These are phyloP conservation scores for Nothophoma quercina DNA, from an alignment of 2,329 filamentous ascomycete species.

Conservation along the genomic window DNA sequence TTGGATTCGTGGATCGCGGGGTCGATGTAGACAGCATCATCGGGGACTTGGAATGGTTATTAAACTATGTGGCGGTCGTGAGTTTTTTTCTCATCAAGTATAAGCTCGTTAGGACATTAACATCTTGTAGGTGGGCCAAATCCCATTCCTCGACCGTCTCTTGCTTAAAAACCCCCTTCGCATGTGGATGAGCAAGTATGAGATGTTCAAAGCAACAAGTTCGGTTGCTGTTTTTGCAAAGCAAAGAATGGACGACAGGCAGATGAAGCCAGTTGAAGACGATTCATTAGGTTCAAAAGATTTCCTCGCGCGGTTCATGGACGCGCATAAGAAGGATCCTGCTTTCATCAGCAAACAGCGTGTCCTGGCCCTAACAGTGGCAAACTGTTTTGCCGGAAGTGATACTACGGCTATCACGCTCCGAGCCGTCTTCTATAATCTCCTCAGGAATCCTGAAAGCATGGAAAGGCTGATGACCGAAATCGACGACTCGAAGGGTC, in stretches of 20 bases:
- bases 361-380: not conserved
- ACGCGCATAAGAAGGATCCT: not conserved
- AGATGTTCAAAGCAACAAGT: not conserved
- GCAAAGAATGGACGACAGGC: not conserved
- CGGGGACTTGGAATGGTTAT: not conserved
- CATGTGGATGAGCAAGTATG: not conserved
- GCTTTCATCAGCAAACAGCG: not conserved
- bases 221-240: not conserved
- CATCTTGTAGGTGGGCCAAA: not conserved
- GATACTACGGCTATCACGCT: not conserved
- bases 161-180: not conserved
- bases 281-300: too few relatives aligned
- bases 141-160: not conserved
- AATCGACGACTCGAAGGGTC: not conserved
- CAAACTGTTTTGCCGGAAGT: not conserved
- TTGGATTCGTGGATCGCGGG: not conserved
- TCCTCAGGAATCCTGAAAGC: not conserved
- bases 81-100: too few relatives aligned
- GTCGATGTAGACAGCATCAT: not conserved
- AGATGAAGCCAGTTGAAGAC: too few relatives aligned
- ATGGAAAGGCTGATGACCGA: not conserved
- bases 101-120: too few relatives aligned
- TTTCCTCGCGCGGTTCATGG: not conserved
- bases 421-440: not conserved
- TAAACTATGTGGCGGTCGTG: not conserved